Evolutionary conservation across 1,284 basidiomycete genomes (phyloP).

Genomic region (Rhizoctonia solani): DNA sequence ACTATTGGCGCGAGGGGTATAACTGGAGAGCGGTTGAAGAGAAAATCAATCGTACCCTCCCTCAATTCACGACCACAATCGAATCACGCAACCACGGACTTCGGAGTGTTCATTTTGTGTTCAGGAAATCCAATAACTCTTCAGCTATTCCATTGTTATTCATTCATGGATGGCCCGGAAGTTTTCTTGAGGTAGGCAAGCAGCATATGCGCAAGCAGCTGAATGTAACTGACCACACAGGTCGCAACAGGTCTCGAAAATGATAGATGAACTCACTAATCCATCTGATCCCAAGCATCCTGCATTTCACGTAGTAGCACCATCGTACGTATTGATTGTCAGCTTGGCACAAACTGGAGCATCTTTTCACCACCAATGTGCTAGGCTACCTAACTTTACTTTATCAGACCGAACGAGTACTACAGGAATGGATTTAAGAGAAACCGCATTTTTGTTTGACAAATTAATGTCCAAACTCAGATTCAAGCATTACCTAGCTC

Average conservation of each 20-base stretch:
- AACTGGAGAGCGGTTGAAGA: constrained; percentile 36
- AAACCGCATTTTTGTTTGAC: constrained; percentile 38
- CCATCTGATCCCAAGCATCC: constrained; percentile 39
- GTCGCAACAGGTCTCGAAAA: constrained; percentile 38
- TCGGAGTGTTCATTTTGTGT: constrained; percentile 34
- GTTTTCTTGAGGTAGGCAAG: constrained; percentile 34
- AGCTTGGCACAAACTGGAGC: neutral
- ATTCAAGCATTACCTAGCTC: constrained; percentile 38
- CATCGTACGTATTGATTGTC: constrained; percentile 33
- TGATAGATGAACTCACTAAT: constrained; percentile 37
- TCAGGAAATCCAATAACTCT: constrained; percentile 29
- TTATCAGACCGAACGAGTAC: constrained; percentile 37
- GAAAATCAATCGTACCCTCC: constrained; percentile 33
- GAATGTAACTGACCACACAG: too few relatives aligned
- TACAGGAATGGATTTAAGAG: constrained; percentile 37
- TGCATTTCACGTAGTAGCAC: constrained; percentile 39
- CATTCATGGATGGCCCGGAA: constrained; percentile 37
- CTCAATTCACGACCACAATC: constrained; percentile 36
- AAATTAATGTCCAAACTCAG: constrained; percentile 39
- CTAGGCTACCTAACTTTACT: constrained; percentile 39
- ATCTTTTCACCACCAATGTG: neutral
- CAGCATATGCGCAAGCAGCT: neutral
- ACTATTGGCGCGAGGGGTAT: constrained; percentile 35
- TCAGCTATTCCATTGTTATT: constrained; percentile 35
- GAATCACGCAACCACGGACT: constrained; percentile 23